phyloP scores from a whole-genome alignment of 495 filamentous ascomycete genomes.

The Oidiodendron maius region DNA sequence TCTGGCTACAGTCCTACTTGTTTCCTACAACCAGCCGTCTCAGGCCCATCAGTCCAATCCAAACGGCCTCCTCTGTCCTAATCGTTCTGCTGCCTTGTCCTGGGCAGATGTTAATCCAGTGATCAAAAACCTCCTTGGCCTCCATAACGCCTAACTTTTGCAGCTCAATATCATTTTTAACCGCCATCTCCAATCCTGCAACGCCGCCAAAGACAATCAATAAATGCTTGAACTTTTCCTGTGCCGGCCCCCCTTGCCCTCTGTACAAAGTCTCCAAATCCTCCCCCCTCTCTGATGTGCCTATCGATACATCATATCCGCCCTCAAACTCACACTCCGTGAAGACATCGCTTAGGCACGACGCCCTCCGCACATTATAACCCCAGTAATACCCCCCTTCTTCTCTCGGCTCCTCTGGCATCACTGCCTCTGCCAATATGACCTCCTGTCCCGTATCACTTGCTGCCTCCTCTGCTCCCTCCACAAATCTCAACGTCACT shows the following conservation, averaged over 20 bases:
- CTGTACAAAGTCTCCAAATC: constrained; percentile 34
- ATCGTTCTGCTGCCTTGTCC: constrained; percentile 73
- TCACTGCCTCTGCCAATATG: constrained; percentile 44
- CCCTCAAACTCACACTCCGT: constrained; percentile 57
- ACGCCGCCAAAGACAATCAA: constrained; percentile 70
- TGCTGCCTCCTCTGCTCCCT: constrained; percentile 17
- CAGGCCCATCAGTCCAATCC: constrained; percentile 58
- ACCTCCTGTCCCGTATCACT: constrained; percentile 7
- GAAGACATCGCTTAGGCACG: constrained; percentile 57
- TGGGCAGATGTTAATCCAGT: constrained; percentile 69
- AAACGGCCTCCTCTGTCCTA: constrained; percentile 71
- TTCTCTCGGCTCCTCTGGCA: constrained; percentile 54
- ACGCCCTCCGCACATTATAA: constrained; percentile 53
- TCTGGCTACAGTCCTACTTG: constrained; percentile 7
- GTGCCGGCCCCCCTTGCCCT: constrained; percentile 35
- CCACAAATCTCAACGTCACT: constrained; percentile 58
- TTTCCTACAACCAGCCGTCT: constrained; percentile 35
- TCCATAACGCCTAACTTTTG: constrained; percentile 46
- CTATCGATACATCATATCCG: constrained; percentile 63
- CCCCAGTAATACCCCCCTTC: constrained; percentile 76
- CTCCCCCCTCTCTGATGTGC: constrained; percentile 66
- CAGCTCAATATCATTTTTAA: constrained; percentile 57
- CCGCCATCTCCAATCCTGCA: constrained; percentile 62
- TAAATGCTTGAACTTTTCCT: constrained; percentile 55
- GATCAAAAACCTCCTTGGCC: constrained; percentile 63